These are phyloP conservation scores for Lipomyces kockii DNA, from an alignment of 805 yeast species.

Conservation along the genomic window DNA sequence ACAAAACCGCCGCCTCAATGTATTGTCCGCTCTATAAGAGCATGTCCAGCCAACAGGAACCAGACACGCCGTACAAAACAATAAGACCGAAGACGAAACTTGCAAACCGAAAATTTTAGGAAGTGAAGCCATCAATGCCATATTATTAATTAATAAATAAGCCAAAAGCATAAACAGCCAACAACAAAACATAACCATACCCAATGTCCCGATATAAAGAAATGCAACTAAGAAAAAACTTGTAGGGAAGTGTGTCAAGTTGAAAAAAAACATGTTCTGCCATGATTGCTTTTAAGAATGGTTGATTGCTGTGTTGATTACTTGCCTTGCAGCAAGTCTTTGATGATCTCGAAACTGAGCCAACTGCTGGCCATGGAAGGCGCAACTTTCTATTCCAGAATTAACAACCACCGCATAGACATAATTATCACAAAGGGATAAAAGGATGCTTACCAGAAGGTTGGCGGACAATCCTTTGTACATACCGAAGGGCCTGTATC, in stretches of 20 bases:
- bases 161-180: background rate
- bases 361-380: constrained; percentile 97
- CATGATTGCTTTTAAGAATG: background rate
- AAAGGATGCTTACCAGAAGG: constrained; percentile 29
- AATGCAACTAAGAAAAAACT: constrained; percentile 12
- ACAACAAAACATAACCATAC: background rate
- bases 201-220: constrained; percentile 3
- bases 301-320: background rate
- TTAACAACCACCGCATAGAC: background rate
- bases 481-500: constrained; percentile 60
- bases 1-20: background rate
- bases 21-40: background rate
- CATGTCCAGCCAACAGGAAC: background rate
- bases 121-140: background rate
- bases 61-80: background rate
- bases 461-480: constrained; percentile 56
- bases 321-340: constrained; percentile 46
- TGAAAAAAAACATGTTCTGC: background rate
- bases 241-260: background rate
- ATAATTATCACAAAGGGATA: background rate
- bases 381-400: constrained; percentile 68
- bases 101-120: background rate
- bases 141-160: background rate
- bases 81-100: background rate
- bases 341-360: constrained; percentile 80